These are phyloP conservation scores for Drechslerella dactyloides DNA, from an alignment of 2,329 filamentous ascomycete genomes.

Conservation along the genomic window DNA sequence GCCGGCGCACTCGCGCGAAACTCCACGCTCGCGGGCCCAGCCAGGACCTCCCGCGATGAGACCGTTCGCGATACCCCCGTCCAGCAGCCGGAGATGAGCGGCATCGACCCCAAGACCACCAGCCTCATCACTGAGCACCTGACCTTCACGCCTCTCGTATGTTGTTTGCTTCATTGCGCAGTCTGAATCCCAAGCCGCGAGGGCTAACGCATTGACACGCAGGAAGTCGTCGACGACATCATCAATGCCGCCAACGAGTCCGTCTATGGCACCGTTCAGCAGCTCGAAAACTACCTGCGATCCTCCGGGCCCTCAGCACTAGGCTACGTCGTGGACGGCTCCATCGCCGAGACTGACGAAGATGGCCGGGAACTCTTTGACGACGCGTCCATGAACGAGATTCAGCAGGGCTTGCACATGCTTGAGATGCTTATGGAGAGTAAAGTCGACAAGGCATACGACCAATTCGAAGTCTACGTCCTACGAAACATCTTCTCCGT, in stretches of 20 bases:
- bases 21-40: neutral
- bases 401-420: constrained; percentile 86
- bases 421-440: constrained; percentile 81
- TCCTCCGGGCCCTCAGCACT: constrained; percentile 75
- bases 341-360: constrained; percentile 61
- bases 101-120: constrained; percentile 47
- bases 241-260: constrained; percentile 96
- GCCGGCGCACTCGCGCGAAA: neutral
- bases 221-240: constrained; percentile 96
- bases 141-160: constrained; percentile 87
- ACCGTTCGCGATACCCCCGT: neutral
- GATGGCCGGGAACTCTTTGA: constrained; percentile 59
- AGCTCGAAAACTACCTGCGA: constrained; percentile 81
- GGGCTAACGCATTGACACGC: constrained; percentile 44
- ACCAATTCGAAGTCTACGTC: constrained; percentile 87
- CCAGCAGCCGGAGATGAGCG: constrained; percentile 39
- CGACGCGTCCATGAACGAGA: constrained; percentile 69
- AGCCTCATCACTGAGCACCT: constrained; percentile 89
- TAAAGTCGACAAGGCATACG: constrained; percentile 82
- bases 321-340: constrained; percentile 71
- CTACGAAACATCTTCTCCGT: constrained; percentile 83
- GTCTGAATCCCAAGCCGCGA: constrained; percentile 25
- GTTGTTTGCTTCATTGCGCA: constrained; percentile 56
- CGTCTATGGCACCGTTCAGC: constrained; percentile 85
- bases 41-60: constrained; percentile 23